A percentile compares a stretch with the other conserved stretches of the same genome.
phyloP scores from a whole-genome alignment of 306 rosid genomes.

The Acacia acuminata region DNA sequence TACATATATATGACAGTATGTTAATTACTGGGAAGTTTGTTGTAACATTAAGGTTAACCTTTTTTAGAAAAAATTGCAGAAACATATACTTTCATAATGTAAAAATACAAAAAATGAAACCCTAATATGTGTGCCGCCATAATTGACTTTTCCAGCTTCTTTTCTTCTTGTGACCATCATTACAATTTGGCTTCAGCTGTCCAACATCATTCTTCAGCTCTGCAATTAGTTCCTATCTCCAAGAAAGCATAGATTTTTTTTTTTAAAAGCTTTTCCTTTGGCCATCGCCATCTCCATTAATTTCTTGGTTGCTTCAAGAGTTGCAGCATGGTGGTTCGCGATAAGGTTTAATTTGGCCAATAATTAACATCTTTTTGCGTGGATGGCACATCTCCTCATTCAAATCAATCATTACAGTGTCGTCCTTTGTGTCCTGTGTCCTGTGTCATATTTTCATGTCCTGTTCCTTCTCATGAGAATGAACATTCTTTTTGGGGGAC shows the following conservation, averaged over 20 bases:
- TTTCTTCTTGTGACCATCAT: neutral
- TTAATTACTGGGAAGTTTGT: neutral
- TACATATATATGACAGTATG: neutral
- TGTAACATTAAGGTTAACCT: neutral
- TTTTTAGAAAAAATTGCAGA: neutral
- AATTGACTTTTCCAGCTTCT: constrained; percentile 8
- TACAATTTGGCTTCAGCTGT: neutral
- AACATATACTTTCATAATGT: neutral
- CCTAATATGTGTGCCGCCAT: neutral
- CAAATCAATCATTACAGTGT: constrained; percentile 6
- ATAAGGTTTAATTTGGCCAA: neutral
- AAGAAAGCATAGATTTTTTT: neutral
- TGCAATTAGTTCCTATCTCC: neutral
- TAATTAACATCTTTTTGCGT: neutral
- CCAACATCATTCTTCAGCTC: constrained; percentile 8
- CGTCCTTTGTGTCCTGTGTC: neutral
- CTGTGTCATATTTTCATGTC: neutral
- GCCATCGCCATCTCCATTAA: neutral
- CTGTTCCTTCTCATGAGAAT: neutral
- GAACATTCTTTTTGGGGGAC: neutral
- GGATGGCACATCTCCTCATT: constrained; percentile 18
- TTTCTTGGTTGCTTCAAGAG: neutral
- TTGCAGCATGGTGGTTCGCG: neutral
- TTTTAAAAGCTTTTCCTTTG: neutral
- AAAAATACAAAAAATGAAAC: neutral